Conservation (phyloP, 2,329 filamentous ascomycete species). For the Ophiostoma tasmaniense region DNA sequence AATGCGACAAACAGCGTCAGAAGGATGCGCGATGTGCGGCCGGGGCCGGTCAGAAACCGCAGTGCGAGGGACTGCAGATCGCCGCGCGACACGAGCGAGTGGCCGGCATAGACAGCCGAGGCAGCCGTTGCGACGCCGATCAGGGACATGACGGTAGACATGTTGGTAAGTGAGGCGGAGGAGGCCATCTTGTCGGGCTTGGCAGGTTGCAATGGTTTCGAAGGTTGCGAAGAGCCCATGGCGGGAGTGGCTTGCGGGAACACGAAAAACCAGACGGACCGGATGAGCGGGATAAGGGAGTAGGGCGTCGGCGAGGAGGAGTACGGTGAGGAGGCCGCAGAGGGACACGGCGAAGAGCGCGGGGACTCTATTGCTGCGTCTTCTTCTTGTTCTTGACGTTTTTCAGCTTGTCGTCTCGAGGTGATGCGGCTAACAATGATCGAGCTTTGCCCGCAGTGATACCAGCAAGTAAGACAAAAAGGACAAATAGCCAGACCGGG, state of each 20-base stretch:
- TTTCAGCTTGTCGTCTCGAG: neutral
- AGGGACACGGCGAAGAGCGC: neutral
- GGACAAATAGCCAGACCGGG: conserved; percentile 4
- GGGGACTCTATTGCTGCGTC: neutral
- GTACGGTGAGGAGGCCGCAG: neutral
- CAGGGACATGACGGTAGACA: conserved; percentile 32
- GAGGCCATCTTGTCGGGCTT: conserved; percentile 22
- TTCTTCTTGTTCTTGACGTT: neutral
- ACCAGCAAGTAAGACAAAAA: neutral
- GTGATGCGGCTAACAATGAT: neutral
- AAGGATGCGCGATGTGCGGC: conserved; percentile 43
- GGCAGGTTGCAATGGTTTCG: conserved; percentile 1
- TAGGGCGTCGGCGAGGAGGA: neutral
- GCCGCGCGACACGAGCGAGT: conserved; percentile 32
- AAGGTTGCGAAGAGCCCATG: conserved; percentile 6
- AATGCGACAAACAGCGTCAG: conserved; percentile 47
- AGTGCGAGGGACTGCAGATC: conserved; percentile 34
- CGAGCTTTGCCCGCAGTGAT: neutral
- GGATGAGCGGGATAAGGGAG: neutral
- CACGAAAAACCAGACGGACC: neutral
- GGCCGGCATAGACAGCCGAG: conserved; percentile 37
- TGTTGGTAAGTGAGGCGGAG: conserved; percentile 24
- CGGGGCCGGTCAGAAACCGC: conserved; percentile 46
- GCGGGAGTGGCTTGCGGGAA: neutral
- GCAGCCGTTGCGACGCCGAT: conserved; percentile 36